Evolutionary conservation across 2,329 filamentous ascomycete genomes (phyloP), one percentile per base, ranked within the genome.

Genomic region (Davidsoniella virescens): DNA sequence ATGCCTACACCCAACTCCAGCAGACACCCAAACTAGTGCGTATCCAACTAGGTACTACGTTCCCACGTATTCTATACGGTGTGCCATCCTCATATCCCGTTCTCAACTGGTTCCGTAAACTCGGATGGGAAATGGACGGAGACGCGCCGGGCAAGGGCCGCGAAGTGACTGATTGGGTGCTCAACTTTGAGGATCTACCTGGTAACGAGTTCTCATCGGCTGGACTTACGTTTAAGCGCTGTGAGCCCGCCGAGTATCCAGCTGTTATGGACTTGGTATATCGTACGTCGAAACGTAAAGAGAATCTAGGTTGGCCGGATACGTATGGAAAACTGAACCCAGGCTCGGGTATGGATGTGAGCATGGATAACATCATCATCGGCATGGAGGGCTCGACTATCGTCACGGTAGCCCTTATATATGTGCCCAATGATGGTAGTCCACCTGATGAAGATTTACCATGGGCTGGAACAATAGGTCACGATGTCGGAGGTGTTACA

Each of bases 281-380:
- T 49, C 64, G 62, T 46, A 69, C 72, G 49, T 71, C 70, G 0
- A 60, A 60, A 8, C 64, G 63, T 44, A 69, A 71, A 53, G 64
- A 67, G 33, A 65, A 67, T 42, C 69, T 75, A 56, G 74, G 74
- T 41, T 77, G 74, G 72, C 77, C 71, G 56, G 74, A 79, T 56
- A 72, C 77, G 56, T 80, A 78, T 55, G 67, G 67, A 50, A 68
- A 66, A 54, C 63, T 76, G 8, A 67, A 67, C 42, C 47, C 47
- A 4, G 47, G 37, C 25, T 67, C 69, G 6, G 64, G 64, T 46
- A n/a, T 16, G 9, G 18, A 8, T 26, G 49, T 23, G n/a, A 63
- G 70, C 54, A 63, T 75, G 38, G 64, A 65, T 44, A 72, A 78
- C 55, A 68, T 80, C 47, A 58, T 79, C n/a, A 55, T 78, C 18